Percentiles rank a stretch among this genome's conserved stretches.
Evolutionary conservation across 2,329 filamentous ascomycete genomes (phyloP).

Genomic region (Tolypocladium amazonense): DNA sequence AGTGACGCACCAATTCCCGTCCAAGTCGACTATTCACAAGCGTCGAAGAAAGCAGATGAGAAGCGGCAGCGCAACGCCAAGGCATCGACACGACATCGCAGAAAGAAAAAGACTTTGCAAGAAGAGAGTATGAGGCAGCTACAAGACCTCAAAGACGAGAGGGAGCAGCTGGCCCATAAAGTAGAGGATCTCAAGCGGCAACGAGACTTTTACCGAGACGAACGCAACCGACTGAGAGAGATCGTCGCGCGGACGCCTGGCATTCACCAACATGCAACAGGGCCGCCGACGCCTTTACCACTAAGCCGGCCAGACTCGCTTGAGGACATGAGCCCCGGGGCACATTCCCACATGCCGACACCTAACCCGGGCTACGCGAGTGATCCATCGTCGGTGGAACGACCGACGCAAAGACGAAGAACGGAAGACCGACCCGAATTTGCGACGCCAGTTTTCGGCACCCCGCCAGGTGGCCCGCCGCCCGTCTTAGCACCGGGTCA

Average conservation of each 20-base stretch:
- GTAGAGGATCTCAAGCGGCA: constrained; percentile 48
- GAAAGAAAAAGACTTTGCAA: constrained; percentile 74
- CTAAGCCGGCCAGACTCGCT: constrained; percentile 22
- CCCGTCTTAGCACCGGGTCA: constrained; percentile 29
- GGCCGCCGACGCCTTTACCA: constrained; percentile 39
- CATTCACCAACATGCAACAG: constrained; percentile 40
- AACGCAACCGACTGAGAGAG: constrained; percentile 62
- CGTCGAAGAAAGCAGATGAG: constrained; percentile 73
- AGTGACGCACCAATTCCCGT: constrained; percentile 39
- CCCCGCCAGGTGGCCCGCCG: constrained; percentile 21
- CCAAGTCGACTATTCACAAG: constrained; percentile 70
- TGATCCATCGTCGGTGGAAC: constrained; percentile 33
- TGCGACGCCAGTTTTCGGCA: constrained; percentile 26
- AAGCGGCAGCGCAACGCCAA: constrained; percentile 79
- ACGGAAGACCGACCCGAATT: constrained; percentile 37
- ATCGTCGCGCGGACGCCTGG: constrained; percentile 50
- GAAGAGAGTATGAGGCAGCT: constrained; percentile 60
- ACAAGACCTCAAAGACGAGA: constrained; percentile 55
- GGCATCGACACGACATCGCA: constrained; percentile 72
- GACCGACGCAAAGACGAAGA: constrained; percentile 33
- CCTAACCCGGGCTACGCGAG: constrained; percentile 23
- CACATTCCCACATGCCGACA: constrained; percentile 15
- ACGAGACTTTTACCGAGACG: constrained; percentile 61
- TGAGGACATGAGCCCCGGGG: constrained; percentile 25
- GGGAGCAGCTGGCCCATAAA: constrained; percentile 50